phyloP scores from a whole-genome alignment of 306 rosid species.

The Chamaecrista fasciculata region DNA sequence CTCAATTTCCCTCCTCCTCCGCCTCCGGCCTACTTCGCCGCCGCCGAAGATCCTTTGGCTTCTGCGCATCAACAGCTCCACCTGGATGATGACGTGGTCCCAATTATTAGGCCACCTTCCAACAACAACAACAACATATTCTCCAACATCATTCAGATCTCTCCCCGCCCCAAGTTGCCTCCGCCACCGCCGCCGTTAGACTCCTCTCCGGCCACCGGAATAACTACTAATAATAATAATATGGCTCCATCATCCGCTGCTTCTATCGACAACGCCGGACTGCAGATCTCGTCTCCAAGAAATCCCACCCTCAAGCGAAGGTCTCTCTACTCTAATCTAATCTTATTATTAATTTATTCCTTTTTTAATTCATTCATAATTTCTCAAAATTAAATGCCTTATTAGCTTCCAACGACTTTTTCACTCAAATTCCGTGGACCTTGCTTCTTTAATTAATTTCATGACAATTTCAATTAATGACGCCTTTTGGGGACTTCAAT shows the following conservation, averaged over 20 bases:
- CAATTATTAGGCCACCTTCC: conserved; percentile 19
- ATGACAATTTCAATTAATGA: not conserved
- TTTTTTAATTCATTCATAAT: too few species aligned
- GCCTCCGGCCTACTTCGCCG: conserved; percentile 24
- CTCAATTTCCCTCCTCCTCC: conserved; percentile 22
- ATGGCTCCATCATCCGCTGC: too few species aligned
- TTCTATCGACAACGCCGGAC: conserved; percentile 41
- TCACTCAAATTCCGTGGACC: too few species aligned
- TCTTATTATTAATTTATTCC: not conserved
- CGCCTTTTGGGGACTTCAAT: conserved; percentile 8
- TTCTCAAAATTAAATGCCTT: too few species aligned
- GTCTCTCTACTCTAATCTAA: conserved; percentile 29
- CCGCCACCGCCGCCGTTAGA: conserved; percentile 29
- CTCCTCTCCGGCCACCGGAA: too few species aligned
- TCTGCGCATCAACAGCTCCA: not conserved
- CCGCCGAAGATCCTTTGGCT: not conserved
- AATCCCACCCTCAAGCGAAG: conserved; percentile 70
- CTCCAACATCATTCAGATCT: conserved; percentile 70
- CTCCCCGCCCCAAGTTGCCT: conserved; percentile 37
- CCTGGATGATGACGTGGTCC: conserved; percentile 13
- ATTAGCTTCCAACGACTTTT: too few species aligned
- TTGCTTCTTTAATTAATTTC: not conserved
- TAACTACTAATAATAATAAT: not conserved
- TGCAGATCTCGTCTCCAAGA: conserved; percentile 82
- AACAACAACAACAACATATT: conserved; percentile 34